phyloP scores from a whole-genome alignment of 345 rosid species.

The Hirschfeldia incana region DNA sequence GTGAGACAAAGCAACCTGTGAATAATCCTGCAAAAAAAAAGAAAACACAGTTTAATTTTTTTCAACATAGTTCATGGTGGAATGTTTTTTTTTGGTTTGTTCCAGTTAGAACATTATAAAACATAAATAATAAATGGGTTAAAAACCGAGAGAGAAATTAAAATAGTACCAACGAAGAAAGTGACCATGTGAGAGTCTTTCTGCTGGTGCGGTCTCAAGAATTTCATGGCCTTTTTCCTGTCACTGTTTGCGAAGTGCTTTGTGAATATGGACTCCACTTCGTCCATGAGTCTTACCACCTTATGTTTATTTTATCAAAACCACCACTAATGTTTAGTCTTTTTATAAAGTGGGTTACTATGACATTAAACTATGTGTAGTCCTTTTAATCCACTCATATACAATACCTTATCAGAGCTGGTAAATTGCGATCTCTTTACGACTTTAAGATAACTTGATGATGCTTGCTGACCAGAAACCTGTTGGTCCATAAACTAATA shows the following conservation, averaged over 20 bases:
- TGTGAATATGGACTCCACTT: conserved; percentile 97
- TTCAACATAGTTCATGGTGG: background rate
- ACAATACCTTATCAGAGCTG: conserved; percentile 89
- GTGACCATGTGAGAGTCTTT: conserved; percentile 96
- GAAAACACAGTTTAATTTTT: background rate
- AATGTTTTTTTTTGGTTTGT: background rate
- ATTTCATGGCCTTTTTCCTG: conserved; percentile 97
- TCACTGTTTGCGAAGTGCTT: conserved; percentile 94
- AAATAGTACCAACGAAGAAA: conserved; percentile 78
- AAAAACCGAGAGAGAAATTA: conserved; percentile 9
- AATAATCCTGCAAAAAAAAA: conserved; percentile 64
- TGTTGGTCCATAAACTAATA: conserved; percentile 33
- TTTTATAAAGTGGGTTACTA: conserved; percentile 1
- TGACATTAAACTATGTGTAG: background rate
- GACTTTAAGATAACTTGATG: conserved; percentile 71
- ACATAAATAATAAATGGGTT: background rate
- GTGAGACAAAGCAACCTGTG: conserved; percentile 84
- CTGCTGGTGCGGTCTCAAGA: conserved; percentile 79
- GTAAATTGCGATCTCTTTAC: conserved; percentile 90
- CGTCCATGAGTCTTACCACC: conserved; percentile 94
- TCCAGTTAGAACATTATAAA: background rate
- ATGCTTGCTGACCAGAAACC: conserved; percentile 85
- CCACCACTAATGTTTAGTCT: conserved; percentile 7
- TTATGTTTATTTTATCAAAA: conserved; percentile 30
- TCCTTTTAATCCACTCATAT: background rate